Base-by-base conservation (phyloP, 257 asterid genomes). In the Lithospermum erythrorhizon region DNA sequence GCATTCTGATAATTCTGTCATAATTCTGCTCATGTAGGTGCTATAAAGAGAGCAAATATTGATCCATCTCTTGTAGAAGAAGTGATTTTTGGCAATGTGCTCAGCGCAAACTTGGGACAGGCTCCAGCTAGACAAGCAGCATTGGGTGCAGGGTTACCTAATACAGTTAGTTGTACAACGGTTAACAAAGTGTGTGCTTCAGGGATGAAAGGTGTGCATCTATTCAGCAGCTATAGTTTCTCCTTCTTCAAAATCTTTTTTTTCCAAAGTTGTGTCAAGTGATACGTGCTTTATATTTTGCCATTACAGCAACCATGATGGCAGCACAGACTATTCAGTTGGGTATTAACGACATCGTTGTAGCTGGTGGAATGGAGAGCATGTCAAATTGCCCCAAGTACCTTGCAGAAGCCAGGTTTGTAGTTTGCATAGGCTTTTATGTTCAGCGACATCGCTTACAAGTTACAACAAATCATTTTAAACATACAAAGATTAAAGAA, bases 51-150 rank as follows among this genome's bases (percentile, higher is more conserved):
- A 75, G 95, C 95, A 37, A 83, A 83, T 64, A 64, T 93, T 63
- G 97, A 93, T 61, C 90, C 99, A 41, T 80, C 97, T 20, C 85
- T 89, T 61, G 95, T 93, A 56, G 86, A 89, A 76, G 99, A 89
- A 76, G 94, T 93, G 55, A 54, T 79, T 83, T 93, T 93, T 51
- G 97, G 97, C 60, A 93, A 93, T 77, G 99, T 93, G 32, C 97
- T 89, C 59, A 89, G 96, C 61, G 99, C 99, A 65, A 93, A 93
- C 68, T 73, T 93, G 77, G 99, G 99, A 59, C 99, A 93, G 78
- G 99, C 97, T 76, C 97, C 99, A 29, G 99, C 99, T 21, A 83
- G 99, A 70, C 99, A 93, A 71, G 97, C 99, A 6, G 95, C 99
- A n/a, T 64, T 93, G 57, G 97, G 95, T 76, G 97, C 99, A 22